Conservation (phyloP, 768 basidiomycete species). For the Naganishia kalamii region DNA sequence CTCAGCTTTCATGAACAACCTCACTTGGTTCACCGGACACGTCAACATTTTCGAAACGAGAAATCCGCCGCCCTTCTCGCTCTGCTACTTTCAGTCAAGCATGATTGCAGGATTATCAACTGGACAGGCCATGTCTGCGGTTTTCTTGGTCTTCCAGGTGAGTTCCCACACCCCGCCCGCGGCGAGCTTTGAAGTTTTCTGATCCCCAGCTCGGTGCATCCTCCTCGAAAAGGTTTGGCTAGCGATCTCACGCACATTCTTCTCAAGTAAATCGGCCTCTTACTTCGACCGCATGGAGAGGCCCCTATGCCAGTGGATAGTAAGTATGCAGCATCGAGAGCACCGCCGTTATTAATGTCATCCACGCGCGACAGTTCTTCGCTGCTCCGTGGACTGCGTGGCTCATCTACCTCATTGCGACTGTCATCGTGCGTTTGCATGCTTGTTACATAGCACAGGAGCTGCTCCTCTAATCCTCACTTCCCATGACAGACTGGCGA, state of each 20-base stretch:
- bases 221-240: neutral
- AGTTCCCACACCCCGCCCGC: no score
- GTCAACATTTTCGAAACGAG: conserved; percentile 1
- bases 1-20: neutral
- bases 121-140: neutral
- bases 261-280: conserved; percentile 9
- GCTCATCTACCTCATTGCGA: neutral
- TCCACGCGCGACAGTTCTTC: neutral
- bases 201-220: neutral
- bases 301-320: neutral
- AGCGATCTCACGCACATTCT: neutral
- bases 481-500: neutral
- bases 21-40: conserved; percentile 11
- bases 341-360: no score
- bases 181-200: no score
- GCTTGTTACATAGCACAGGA: neutral
- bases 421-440: neutral
- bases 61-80: conserved; percentile 4
- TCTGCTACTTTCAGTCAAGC: conserved; percentile 1
- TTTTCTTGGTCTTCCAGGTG: conserved; percentile 1
- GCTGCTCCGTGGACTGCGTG: neutral
- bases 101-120: neutral
- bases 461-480: neutral
- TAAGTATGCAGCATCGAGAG: neutral
- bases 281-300: conserved; percentile 2